Percentiles rank a stretch among this genome's conserved stretches.
phyloP scores from a whole-genome alignment of 2,329 filamentous ascomycete genomes.

The Aureobasidium sp. region DNA sequence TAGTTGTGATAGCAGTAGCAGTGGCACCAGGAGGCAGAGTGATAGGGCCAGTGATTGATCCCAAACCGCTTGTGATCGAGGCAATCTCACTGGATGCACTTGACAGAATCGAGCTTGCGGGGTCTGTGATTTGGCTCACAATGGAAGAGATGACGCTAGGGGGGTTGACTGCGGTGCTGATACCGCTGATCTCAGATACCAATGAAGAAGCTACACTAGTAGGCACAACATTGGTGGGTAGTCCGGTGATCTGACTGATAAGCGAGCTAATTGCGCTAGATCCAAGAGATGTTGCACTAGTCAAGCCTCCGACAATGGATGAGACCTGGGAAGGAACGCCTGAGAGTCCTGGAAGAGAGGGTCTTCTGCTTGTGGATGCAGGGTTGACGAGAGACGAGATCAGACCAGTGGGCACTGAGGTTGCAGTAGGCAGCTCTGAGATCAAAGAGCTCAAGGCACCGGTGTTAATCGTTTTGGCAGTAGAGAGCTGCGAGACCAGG shows the following conservation, averaged over 20 bases:
- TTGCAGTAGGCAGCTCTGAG: background rate
- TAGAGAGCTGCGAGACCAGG: background rate
- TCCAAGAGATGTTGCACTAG: background rate
- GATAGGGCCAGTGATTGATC: background rate
- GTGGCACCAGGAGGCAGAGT: background rate
- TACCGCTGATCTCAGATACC: background rate
- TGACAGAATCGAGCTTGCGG: background rate
- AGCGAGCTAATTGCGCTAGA: background rate
- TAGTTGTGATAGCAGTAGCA: background rate
- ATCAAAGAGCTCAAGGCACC: conserved; percentile 9
- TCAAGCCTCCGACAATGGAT: background rate
- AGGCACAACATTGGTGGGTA: background rate
- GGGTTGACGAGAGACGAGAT: background rate
- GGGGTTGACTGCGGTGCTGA: background rate
- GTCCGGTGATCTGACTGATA: background rate
- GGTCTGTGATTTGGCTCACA: background rate
- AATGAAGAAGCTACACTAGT: background rate
- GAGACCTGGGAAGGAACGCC: background rate
- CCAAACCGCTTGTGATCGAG: background rate
- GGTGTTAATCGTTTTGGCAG: background rate
- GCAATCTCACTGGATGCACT: background rate
- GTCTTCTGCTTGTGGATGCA: background rate
- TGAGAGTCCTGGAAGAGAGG: background rate
- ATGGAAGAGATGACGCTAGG: background rate
- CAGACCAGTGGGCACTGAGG: background rate